Evolutionary conservation across 495 filamentous ascomycete genomes (phyloP).

Genomic region (Hypoxylon lienhwacheense): DNA sequence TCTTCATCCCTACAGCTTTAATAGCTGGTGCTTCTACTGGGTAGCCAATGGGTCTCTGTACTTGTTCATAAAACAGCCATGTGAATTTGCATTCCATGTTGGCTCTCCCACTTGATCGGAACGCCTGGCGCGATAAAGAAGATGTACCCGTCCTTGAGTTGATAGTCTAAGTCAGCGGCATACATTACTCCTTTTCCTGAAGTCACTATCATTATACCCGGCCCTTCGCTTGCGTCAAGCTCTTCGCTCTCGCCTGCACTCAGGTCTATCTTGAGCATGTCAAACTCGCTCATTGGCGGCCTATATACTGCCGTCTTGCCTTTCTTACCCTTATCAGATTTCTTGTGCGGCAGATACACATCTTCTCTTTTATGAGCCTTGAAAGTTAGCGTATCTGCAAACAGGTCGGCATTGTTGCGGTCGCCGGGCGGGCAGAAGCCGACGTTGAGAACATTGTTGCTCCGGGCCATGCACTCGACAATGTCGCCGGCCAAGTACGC

Average conservation of each 20-base stretch:
- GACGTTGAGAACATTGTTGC: constrained; percentile 75
- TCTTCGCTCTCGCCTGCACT: constrained; percentile 59
- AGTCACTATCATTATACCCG: constrained; percentile 66
- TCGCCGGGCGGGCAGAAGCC: constrained; percentile 72
- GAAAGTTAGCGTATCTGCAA: constrained; percentile 63
- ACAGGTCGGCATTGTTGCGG: constrained; percentile 63
- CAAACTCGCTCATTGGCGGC: constrained; percentile 74
- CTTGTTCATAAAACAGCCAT: constrained; percentile 44
- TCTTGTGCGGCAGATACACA: constrained; percentile 51
- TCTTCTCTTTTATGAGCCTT: constrained; percentile 59
- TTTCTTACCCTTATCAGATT: constrained; percentile 55
- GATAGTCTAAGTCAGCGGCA: constrained; percentile 54
- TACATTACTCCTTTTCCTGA: constrained; percentile 62
- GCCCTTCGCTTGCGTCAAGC: constrained; percentile 60
- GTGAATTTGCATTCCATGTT: constrained; percentile 57
- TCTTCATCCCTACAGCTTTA: too few species aligned
- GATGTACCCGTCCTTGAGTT: constrained; percentile 65
- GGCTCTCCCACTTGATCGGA: constrained; percentile 51
- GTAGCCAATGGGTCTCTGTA: not conserved
- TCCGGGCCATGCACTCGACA: constrained; percentile 83
- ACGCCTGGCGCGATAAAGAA: constrained; percentile 69
- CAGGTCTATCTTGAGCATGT: constrained; percentile 64
- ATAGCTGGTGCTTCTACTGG: not conserved
- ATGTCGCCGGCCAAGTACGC: constrained; percentile 79
- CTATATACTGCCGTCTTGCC: constrained; percentile 64